Evolutionary conservation across 345 rosid genomes (phyloP).

Genomic region (rapeseed (Brassica napus)): Da-Ae NC_063437.1:21791001-21791500

Average conservation of each 20-base stretch:
- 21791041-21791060: background rate
- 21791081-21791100: background rate
- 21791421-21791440: conserved; percentile 35
- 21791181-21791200: conserved; percentile 39
- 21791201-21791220: conserved; percentile 35
- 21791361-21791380: conserved; percentile 26
- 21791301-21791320: background rate
- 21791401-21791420: conserved; percentile 31
- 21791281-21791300: conserved; percentile 28
- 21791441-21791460: background rate
- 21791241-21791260: conserved; percentile 36
- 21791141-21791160: conserved; percentile 22
- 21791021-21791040: background rate
- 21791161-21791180: conserved; percentile 32
- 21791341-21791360: conserved; percentile 1
- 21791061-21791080: background rate
- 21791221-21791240: conserved; percentile 18
- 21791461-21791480: background rate
- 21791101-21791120: conserved; percentile 17
- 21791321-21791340: conserved; percentile 11
- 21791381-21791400: conserved; percentile 36
- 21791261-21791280: conserved; percentile 26
- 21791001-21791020: background rate
- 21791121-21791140: conserved; percentile 20
- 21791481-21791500: background rate